phyloP scores from a whole-genome alignment of 1,284 basidiomycete species.

The Sporisorium graminicola region DNA sequence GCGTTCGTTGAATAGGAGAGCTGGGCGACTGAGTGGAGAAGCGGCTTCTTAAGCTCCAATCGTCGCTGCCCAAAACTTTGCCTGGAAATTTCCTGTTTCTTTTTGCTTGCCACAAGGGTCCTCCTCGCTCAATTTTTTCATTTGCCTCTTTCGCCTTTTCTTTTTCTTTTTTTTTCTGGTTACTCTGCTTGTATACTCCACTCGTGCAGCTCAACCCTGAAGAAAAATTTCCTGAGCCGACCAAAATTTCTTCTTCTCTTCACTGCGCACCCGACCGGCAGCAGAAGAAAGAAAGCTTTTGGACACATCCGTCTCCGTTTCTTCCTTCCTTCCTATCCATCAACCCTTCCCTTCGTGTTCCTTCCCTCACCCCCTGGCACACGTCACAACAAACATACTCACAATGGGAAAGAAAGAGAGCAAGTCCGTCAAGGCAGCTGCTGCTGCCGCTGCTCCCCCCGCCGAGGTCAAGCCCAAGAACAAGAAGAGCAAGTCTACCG shows the following conservation, averaged over 20 bases:
- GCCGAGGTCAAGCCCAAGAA: conserved; percentile 2
- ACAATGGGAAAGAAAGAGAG: conserved; percentile 18
- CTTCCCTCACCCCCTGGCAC: not conserved
- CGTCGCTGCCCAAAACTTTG: not conserved
- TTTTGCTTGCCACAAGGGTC: conserved; percentile 5
- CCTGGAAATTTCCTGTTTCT: not conserved
- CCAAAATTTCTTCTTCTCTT: conserved; percentile 20
- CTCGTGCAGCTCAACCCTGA: conserved; percentile 29
- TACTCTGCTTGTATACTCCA: conserved; percentile 10
- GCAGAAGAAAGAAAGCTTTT: not conserved
- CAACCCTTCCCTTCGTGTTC: not conserved
- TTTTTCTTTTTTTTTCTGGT: conserved; percentile 1
- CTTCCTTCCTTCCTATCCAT: not conserved
- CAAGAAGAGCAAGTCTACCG: conserved; percentile 45
- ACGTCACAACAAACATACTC: not conserved
- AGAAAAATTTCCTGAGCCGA: conserved; percentile 18
- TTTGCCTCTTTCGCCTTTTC: too few species aligned
- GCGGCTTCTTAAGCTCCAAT: not conserved
- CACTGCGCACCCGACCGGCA: not conserved
- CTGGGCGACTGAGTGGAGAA: not conserved
- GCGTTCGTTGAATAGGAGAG: not conserved
- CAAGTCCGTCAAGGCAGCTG: conserved; percentile 17
- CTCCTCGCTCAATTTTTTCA: not conserved
- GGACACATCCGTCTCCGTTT: not conserved
- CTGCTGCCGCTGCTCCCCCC: not conserved